Evolutionary conservation across 2,329 filamentous ascomycete species (phyloP), one percentile per base, ranked within the genome.

Genomic region (Aspergillus sp.): DNA sequence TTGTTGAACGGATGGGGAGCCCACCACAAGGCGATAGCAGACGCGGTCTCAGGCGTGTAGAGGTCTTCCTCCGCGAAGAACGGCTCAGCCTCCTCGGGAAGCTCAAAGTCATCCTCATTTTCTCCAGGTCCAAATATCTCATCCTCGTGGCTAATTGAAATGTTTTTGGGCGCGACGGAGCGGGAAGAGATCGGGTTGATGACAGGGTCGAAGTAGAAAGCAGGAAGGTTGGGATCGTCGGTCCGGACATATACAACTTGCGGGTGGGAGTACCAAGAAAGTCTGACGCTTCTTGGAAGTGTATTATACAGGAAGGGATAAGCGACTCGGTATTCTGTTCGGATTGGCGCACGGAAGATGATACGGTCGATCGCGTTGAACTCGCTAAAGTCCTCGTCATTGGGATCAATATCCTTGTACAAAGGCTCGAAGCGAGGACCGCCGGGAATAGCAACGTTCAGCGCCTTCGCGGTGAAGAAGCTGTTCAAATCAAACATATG

Each of bases 311-410:
- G 82, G 73, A 89, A 97, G 0, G 95, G 95, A 73, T 91, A 98
- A 0, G 92, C 92, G 44, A 99, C 95, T 46, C 93, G 87, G 70
- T 96, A 97, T 76, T 99, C 95, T 8, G 93, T 99, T 66, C 93
- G 87, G 64, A 98, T 96, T 0, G 93, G 93, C 47, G 90, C 89
- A 64, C 95, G 90, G 83, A 99, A 99, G 66, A 99, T 99, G 76
- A 99, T 99, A 66, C 96, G 91, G 70, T 99, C 95, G 68, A 99
- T 99, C 35, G 95, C 95, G 71, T 99, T 99, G 82, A 99, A 99
- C 76, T 99, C 95, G 76, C 95, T 95, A 76, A 99, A 99, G 71
- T 99, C 95, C 75, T 99, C 95, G 66, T 98, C 93, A 68, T 99
- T 99, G 2, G 95, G 95, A 73, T 99, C 93, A 60, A 99, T 93